Evolutionary conservation across 805 yeast genomes (phyloP), one percentile per base, ranked within the genome.

Genomic region (Candida silvatica): DNA sequence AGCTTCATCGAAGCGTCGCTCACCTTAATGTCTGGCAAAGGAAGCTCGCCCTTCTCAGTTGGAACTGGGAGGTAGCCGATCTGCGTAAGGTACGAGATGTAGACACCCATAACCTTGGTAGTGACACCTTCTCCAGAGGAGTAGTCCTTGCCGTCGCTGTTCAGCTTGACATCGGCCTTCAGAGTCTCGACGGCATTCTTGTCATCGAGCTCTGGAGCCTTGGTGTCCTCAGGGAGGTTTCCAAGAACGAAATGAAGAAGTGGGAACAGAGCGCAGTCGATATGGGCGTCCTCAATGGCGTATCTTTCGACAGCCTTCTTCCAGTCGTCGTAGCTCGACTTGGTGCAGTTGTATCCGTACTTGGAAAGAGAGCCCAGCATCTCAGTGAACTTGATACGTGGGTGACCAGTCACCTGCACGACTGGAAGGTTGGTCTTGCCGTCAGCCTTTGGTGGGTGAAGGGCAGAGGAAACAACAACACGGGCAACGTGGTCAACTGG

Each of bases 401-500:
- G 99, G 49, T 92, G 97, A 17, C 90, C 94, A 5, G 97, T 92
- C n/a, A 92, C 97, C 30, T 92, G 98, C 2, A 86, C 87, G 28
- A 94, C 98, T 1, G 78, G 51, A 18, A 58, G 39, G 11, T 38
- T 62, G 29, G 77, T 60, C 33, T 62, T 67, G 12, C 63, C 63
- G 2, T 48, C 48, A 17, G 59, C 47, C 27, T 51, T 49, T 17
- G 92, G 83, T 19, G 95, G 90, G 49, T 75, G 74, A 42, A 92
- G 67, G 0, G 95, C 80, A 19, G 92, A 63, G 2, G 97, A 85
- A 34, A 79, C 84, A 18, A 80, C 83, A 17, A 87, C 84, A 31
- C 94, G 72, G 1, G 99, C 97, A 45, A 92, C 98, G 52, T 92
- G 98, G 49, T 94, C 97, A 29, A 92, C 98, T 3, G 98, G 98